Percentiles rank a stretch among this genome's conserved stretches.
Conservation (phyloP, 495 filamentous ascomycete species). For the Daldinia bambusicola region DNA sequence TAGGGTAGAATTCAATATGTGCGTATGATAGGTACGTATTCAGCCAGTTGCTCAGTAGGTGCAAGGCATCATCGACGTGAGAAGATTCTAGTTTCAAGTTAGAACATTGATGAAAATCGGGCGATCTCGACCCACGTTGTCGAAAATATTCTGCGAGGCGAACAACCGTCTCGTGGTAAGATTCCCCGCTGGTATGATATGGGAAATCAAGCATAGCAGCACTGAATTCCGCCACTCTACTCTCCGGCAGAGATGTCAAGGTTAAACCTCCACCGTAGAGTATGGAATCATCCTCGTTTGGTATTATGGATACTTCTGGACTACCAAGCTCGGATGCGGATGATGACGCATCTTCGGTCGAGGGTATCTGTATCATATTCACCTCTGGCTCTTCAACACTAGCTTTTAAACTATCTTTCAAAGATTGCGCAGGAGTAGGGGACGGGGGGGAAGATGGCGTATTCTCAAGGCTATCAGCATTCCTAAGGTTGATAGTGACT, state of each 20-base stretch:
- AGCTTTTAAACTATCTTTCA: slow-evolving; percentile 47
- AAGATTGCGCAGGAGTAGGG: slow-evolving; percentile 49
- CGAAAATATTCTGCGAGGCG: slow-evolving; percentile 52
- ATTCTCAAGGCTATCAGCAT: slow-evolving; percentile 51
- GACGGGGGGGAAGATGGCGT: slow-evolving; percentile 60
- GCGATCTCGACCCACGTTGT: slow-evolving; percentile 47
- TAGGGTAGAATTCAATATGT: slow-evolving; percentile 29
- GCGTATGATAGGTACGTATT: slow-evolving; percentile 52
- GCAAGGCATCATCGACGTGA: slow-evolving; percentile 53
- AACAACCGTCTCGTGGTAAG: slow-evolving; percentile 51
- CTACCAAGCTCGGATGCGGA: slow-evolving; percentile 53
- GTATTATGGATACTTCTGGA: slow-evolving; percentile 49
- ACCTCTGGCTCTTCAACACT: slow-evolving; percentile 57
- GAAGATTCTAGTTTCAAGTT: slow-evolving; percentile 45
- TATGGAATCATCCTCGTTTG: slow-evolving; percentile 49
- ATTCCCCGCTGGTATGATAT: slow-evolving; percentile 53
- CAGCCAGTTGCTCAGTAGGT: slow-evolving; percentile 56
- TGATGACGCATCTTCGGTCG: slow-evolving; percentile 48
- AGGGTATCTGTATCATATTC: slow-evolving; percentile 47
- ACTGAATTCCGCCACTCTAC: slow-evolving; percentile 26
- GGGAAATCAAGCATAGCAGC: slow-evolving; percentile 54
- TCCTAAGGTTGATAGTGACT: slow-evolving; percentile 66
- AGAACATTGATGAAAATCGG: slow-evolving; percentile 22
- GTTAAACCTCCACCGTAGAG: slow-evolving; percentile 39
- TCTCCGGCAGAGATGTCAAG: slow-evolving; percentile 40